Conservation (phyloP, 1,284 basidiomycete genomes). For the Melampsora larici-populina region DNA sequence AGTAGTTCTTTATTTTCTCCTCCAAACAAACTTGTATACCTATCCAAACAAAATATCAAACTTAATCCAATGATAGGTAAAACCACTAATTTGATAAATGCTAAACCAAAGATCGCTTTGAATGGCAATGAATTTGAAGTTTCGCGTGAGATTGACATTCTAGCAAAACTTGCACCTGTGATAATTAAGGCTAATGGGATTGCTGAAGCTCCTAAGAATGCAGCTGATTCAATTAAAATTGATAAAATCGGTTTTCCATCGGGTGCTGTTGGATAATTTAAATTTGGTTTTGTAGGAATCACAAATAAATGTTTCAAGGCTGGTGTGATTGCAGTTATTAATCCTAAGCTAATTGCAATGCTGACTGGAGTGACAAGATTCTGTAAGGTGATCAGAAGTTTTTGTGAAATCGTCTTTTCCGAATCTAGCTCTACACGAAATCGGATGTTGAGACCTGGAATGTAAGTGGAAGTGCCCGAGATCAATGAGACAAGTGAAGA, state of each 20-base stretch:
- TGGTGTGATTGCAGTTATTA: constrained; percentile 15
- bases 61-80: constrained; percentile 9
- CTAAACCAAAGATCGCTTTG: constrained; percentile 19
- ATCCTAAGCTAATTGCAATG: constrained; percentile 13
- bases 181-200: constrained; percentile 23
- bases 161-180: constrained; percentile 33
- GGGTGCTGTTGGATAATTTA: constrained; percentile 8
- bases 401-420: neutral
- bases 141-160: constrained; percentile 31
- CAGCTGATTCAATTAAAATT: constrained; percentile 16
- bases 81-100: constrained; percentile 10
- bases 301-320: constrained; percentile 29
- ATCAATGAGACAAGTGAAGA: too few relatives aligned
- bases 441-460: too few relatives aligned
- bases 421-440: neutral
- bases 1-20: constrained; percentile 13
- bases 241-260: constrained; percentile 31
- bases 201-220: constrained; percentile 17
- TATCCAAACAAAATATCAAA: constrained; percentile 2
- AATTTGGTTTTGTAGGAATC: neutral
- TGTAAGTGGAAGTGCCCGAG: too few relatives aligned
- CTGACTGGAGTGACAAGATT: constrained; percentile 18
- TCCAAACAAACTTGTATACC: neutral
- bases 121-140: constrained; percentile 4
- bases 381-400: neutral